Base-by-base conservation (phyloP, 768 basidiomycete genomes). In the Mycena amicta region DNA sequence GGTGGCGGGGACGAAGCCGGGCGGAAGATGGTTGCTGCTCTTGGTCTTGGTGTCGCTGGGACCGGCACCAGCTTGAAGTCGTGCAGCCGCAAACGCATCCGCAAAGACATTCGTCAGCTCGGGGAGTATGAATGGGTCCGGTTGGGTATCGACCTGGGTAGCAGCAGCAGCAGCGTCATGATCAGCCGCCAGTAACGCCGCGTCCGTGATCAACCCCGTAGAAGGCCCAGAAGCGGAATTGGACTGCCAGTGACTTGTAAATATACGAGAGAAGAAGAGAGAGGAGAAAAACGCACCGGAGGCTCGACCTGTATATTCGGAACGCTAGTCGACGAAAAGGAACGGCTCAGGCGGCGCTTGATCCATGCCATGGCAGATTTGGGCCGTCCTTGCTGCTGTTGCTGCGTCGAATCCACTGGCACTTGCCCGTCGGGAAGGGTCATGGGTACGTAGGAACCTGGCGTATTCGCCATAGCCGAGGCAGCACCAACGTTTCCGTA, bases 271-370 rank as follows among this genome's bases (percentile, higher is more conserved):
- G 3, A 26, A 49, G 25, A 55, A 12, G n/a, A 33, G 20, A 39
- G 15, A 53, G 23, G 25, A 25, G 51, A n/a, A 22, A 28, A 22
- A 69, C 76, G 29, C 63, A 82, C 82, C 13, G 82, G 82, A 16
- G 82, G 74, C 66, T 80, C 74, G 28, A 83, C 72, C 33, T 76
- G 60, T 53, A 82, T 83, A 33, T 73, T 71, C 3, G 75, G 77
- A 20, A 81, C 71, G 37, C 72, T 75, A 16, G 67, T 63, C 29
- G 68, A 68, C 0, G 78, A 79, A 5, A 58, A 41, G 2, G 68
- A 67, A 3, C 74, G 73, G 46, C 69, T 67, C 33, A 68, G 70
- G 63, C 68, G 66, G 47, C 68, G 60, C 30, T 68, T 52, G 25
- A 68, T 60, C 51, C 74, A 60, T 27, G 55, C 28, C 50, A 70